Conservation (phyloP, 1,139 yeast genomes). For the Tardiomyces depauwii region DNA sequence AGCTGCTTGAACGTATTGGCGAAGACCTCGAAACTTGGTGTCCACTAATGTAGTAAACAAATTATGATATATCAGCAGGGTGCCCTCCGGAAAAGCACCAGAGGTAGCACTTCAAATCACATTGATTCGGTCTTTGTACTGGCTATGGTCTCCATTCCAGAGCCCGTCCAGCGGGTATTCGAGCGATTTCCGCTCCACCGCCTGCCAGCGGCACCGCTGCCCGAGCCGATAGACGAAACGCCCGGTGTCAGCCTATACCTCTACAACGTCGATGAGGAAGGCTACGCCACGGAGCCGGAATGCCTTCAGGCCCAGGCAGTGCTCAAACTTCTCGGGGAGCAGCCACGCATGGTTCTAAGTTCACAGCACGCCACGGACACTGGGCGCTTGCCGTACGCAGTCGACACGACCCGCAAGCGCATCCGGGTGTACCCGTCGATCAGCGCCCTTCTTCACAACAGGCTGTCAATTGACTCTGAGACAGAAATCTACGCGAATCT, state of each 20-base stretch:
- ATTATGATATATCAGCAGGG: too few species aligned
- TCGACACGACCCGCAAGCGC: conserved; percentile 4
- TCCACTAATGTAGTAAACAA: too few species aligned
- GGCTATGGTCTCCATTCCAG: conserved; percentile 27
- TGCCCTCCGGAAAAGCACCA: too few species aligned
- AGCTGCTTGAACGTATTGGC: too few species aligned
- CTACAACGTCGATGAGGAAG: conserved; percentile 13
- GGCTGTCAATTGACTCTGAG: conserved; percentile 2
- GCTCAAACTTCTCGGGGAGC: conserved; percentile 7
- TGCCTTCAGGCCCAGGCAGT: conserved; percentile 18
- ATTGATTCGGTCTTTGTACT: background rate
- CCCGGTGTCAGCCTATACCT: conserved; percentile 14
- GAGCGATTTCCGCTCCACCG: conserved; percentile 38
- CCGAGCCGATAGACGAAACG: conserved; percentile 1
- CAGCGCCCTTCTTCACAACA: conserved; percentile 2
- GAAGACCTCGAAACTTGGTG: too few species aligned
- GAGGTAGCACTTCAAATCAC: too few species aligned
- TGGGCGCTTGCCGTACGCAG: conserved; percentile 13
- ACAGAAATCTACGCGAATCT: conserved; percentile 14
- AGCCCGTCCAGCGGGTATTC: conserved; percentile 32
- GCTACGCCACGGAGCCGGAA: conserved; percentile 21
- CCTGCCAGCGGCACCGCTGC: conserved; percentile 23
- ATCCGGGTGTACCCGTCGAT: conserved; percentile 3
- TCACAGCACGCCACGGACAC: conserved; percentile 12
- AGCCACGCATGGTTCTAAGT: conserved; percentile 5